Percentiles rank a stretch among this genome's conserved stretches.
Evolutionary conservation across 2,329 filamentous ascomycete genomes (phyloP).

Genomic region (Paracamarosporium sp.): DNA sequence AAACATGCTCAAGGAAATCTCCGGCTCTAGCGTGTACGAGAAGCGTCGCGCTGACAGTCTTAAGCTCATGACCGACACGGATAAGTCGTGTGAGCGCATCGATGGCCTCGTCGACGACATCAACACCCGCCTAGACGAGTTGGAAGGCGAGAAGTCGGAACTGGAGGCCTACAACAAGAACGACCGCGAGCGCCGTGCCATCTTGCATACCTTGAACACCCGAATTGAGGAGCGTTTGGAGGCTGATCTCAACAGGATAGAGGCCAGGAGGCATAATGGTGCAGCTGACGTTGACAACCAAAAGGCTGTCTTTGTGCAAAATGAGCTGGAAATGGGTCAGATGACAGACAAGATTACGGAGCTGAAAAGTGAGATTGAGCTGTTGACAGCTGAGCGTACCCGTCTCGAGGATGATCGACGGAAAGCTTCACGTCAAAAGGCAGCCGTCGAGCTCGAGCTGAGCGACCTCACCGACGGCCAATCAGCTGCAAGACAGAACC

Average conservation of each 20-base stretch:
- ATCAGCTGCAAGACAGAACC: constrained; percentile 75
- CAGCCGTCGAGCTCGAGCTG: constrained; percentile 84
- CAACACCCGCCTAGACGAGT: constrained; percentile 83
- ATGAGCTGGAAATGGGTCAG: constrained; percentile 78
- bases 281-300: constrained; percentile 85
- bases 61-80: constrained; percentile 97
- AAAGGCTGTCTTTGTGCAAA: constrained; percentile 75
- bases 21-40: constrained; percentile 96
- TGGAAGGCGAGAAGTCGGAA: constrained; percentile 98
- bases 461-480: constrained; percentile 86
- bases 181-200: constrained; percentile 86
- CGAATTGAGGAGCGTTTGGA: constrained; percentile 84
- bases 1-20: constrained; percentile 94
- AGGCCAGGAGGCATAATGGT: constrained; percentile 80
- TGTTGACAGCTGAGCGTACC: constrained; percentile 81
- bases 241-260: constrained; percentile 79
- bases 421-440: constrained; percentile 78
- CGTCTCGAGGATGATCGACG: constrained; percentile 91
- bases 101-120: constrained; percentile 92
- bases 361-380: constrained; percentile 81
- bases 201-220: constrained; percentile 94
- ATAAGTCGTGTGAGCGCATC: constrained; percentile 92
- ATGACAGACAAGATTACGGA: constrained; percentile 82
- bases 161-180: constrained; percentile 93
- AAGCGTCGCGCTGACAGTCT: constrained; percentile 87